Percentiles rank a stretch among this genome's conserved stretches.
phyloP scores from a whole-genome alignment of 129 eudicot species.

The Mikania micrantha region DNA sequence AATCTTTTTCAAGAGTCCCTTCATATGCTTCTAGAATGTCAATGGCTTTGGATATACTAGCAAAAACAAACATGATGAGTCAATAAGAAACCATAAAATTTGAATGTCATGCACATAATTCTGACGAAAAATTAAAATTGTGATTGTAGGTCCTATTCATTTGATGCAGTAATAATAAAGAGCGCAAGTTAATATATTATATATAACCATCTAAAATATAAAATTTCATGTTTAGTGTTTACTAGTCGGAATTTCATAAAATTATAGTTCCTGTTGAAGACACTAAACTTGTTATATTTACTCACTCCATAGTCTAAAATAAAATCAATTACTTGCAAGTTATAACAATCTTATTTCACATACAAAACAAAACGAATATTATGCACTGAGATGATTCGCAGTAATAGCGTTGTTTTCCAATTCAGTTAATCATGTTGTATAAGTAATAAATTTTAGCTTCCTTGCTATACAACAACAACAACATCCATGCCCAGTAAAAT shows the following conservation, averaged over 20 bases:
- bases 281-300: neutral
- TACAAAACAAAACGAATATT: neutral
- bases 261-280: neutral
- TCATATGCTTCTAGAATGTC: conserved; percentile 98
- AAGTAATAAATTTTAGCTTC: too few species aligned
- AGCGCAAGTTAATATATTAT: neutral
- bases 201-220: neutral
- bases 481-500: too few species aligned
- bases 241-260: neutral
- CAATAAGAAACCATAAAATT: neutral
- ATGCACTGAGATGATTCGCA: neutral
- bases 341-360: neutral
- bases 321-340: neutral
- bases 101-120: neutral
- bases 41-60: conserved; percentile 82
- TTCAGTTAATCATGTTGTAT: neutral
- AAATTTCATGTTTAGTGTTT: neutral
- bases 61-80: conserved; percentile 2
- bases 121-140: neutral
- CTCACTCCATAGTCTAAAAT: neutral
- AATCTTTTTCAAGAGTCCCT: conserved; percentile 91
- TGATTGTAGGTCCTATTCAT: neutral
- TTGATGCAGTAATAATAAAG: neutral
- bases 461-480: too few species aligned
- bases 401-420: neutral